Evolutionary conservation across 345 rosid genomes (phyloP), one percentile per base, ranked within the genome.

Genomic region (Melastoma malabathricum): DNA sequence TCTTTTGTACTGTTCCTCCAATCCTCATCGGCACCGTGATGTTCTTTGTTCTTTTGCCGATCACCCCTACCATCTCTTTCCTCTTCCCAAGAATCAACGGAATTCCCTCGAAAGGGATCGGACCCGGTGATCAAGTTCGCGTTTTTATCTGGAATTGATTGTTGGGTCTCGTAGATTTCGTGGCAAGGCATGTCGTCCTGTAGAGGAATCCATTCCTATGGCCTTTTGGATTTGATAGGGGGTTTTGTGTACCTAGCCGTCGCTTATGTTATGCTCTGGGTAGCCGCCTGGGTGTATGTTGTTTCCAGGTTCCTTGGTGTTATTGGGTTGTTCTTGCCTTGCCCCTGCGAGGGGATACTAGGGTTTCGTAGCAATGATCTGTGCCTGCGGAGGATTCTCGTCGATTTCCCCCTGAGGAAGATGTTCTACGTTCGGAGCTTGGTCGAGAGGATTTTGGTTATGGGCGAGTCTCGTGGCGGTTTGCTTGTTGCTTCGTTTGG

Each of bases 161-260:
- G 41, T 34, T 34, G 41, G 41, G 41, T 34, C 12, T 34, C 12
- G 41, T 34, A 56, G 50, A 56, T 50, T 50, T 51, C 47, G 60
- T 10, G 16, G 3, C 20, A 44, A 51, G 15, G 54, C 25, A 50
- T 54, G 59, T 25, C 38, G 51, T 3, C 60, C 45, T 6, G 10
- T 10, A 17, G 19, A 15, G 67, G 63, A 62, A 19, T 50, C 55
- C 48, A 60, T 41, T 50, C 72, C 19, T 76, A 85, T 80, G 78
- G 89, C 13, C 67, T 75, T 38, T 10, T 48, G 50, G 83, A 69
- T 54, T 61, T 86, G 38, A 59, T 76, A 2, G 65, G 75, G 52
- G 89, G 77, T 22, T 86, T 80, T 66, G 53, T 86, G 29, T 83
- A 84, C 59, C 82, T 90, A 45, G 58, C 62, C 25, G 41, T 90